Evolutionary conservation across 495 filamentous ascomycete genomes (phyloP).

Genomic region (Sporormia fimetaria): DNA sequence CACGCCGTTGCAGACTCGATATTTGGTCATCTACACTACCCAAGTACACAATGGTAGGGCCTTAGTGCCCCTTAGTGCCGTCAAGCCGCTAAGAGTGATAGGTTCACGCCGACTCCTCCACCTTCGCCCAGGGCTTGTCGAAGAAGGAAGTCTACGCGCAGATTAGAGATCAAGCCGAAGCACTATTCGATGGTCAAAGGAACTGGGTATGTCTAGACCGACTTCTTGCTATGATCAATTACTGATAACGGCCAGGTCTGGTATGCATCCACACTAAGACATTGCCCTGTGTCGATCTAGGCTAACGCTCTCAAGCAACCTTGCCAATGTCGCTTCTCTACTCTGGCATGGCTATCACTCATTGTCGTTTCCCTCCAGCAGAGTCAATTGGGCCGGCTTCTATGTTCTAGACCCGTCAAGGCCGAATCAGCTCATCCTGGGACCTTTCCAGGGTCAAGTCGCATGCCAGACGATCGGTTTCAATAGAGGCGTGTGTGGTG

Average conservation of each 20-base stretch:
- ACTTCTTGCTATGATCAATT: neutral
- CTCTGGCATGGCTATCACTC: slow-evolving; percentile 79
- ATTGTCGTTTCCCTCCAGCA: slow-evolving; percentile 56
- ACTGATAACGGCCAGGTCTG: slow-evolving; percentile 40
- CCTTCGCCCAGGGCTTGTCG: slow-evolving; percentile 51
- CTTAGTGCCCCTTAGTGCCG: too few relatives aligned
- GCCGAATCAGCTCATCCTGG: slow-evolving; percentile 51
- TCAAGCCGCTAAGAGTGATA: slow-evolving; percentile 26
- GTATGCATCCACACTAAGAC: slow-evolving; percentile 31
- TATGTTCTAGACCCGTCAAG: slow-evolving; percentile 59
- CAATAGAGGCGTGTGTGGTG: slow-evolving; percentile 72
- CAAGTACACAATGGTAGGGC: slow-evolving; percentile 1
- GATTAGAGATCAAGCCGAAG: slow-evolving; percentile 57
- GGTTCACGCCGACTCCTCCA: slow-evolving; percentile 82
- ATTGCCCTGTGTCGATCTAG: neutral
- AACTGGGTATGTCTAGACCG: slow-evolving; percentile 60
- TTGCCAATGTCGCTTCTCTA: slow-evolving; percentile 72
- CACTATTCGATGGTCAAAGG: slow-evolving; percentile 63
- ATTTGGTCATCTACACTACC: neutral
- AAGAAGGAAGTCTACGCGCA: slow-evolving; percentile 71
- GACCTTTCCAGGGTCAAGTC: slow-evolving; percentile 79
- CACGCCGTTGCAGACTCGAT: slow-evolving; percentile 2
- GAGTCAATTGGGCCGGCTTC: slow-evolving; percentile 88
- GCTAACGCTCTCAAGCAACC: slow-evolving; percentile 39
- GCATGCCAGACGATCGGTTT: slow-evolving; percentile 79